Conservation (phyloP, 2,329 filamentous ascomycete genomes). For the Bipolaris sorokiniana region DNA sequence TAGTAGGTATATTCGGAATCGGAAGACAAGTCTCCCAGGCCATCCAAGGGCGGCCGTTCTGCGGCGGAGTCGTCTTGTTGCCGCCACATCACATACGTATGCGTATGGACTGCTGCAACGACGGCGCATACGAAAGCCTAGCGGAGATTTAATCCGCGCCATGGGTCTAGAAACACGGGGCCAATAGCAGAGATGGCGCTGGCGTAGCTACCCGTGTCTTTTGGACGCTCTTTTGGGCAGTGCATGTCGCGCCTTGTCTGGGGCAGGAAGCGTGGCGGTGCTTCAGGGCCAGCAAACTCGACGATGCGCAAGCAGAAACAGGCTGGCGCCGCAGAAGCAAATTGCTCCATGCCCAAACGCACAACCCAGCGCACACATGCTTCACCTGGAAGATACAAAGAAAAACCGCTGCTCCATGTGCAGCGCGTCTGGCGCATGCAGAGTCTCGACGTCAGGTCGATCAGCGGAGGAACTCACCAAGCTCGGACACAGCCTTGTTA, state of each 20-base stretch:
- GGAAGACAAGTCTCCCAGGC: not conserved
- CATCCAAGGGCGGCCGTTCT: not conserved
- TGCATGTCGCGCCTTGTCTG: conserved; percentile 5
- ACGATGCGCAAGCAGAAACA: conserved; percentile 5
- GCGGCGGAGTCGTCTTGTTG: not conserved
- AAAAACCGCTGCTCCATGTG: not conserved
- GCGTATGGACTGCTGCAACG: not conserved
- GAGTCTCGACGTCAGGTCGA: conserved; percentile 17
- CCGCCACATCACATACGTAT: not conserved
- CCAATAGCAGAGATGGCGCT: conserved; percentile 12
- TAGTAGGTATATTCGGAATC: no score
- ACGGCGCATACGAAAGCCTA: not conserved
- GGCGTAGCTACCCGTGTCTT: conserved; percentile 3
- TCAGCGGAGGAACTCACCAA: conserved; percentile 15
- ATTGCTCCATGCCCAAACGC: no score
- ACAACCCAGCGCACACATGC: no score
- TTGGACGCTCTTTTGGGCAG: conserved; percentile 2
- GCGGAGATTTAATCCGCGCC: conserved; percentile 5
- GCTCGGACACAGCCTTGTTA: conserved; percentile 18
- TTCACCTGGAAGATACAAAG: not conserved
- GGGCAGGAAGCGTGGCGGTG: not conserved
- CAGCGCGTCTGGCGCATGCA: conserved; percentile 12
- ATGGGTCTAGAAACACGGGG: conserved; percentile 20
- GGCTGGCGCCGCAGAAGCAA: not conserved
- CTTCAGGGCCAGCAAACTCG: not conserved